Conservation (phyloP, 768 basidiomycete genomes). For the Hebeloma cylindrosporum region DNA sequence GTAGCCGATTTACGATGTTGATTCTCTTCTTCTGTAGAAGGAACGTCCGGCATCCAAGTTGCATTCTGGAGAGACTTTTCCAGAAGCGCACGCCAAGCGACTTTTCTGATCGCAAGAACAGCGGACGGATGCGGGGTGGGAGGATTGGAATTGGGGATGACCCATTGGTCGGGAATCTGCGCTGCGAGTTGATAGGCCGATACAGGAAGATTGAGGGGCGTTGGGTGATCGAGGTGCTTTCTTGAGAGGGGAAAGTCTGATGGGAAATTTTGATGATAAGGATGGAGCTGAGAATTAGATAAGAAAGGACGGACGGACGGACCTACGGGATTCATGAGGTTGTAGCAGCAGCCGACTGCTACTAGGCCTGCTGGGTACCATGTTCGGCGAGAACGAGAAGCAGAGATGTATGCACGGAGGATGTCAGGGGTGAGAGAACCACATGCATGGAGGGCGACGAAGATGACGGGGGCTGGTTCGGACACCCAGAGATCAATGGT, state of each 20-base stretch:
- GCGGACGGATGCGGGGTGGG: constrained; percentile 29
- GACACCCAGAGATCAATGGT: constrained; percentile 55
- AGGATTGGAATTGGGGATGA: constrained; percentile 26
- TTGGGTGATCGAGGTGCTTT: constrained; percentile 26
- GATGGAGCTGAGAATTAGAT: too few relatives aligned
- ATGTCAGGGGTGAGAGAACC: constrained; percentile 72
- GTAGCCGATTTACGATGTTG: constrained; percentile 16
- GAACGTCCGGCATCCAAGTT: not conserved
- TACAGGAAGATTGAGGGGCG: constrained; percentile 41
- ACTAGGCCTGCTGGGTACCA: constrained; percentile 59
- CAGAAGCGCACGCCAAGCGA: constrained; percentile 70
- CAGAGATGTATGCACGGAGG: constrained; percentile 50
- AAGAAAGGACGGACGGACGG: constrained; percentile 14
- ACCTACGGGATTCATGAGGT: constrained; percentile 60
- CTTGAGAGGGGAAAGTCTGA: constrained; percentile 60
- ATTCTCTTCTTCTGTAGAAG: not conserved
- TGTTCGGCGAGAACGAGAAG: constrained; percentile 5
- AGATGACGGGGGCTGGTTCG: constrained; percentile 45
- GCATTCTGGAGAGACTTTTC: constrained; percentile 17
- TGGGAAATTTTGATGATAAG: too few relatives aligned
- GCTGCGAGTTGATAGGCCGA: constrained; percentile 70
- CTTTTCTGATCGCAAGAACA: constrained; percentile 60
- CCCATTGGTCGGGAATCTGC: constrained; percentile 68
- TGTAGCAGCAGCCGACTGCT: constrained; percentile 80
- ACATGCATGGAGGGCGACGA: constrained; percentile 75